These are phyloP conservation scores for Thalassiosira sp. DNA, from an alignment of 352 stramenopile species.

Conservation along the genomic window DNA sequence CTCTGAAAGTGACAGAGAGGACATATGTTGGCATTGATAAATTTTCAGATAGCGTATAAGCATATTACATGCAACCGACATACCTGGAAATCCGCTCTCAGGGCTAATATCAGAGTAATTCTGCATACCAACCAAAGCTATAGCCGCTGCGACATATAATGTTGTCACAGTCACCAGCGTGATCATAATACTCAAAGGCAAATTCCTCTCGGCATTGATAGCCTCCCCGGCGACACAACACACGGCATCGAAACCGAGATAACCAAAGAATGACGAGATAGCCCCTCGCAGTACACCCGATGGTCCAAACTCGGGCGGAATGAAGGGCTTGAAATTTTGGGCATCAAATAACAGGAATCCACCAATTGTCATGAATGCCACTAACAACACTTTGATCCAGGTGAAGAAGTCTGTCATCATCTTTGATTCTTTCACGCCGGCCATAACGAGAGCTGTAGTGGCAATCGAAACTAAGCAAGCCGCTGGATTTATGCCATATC, in stretches of 20 bases:
- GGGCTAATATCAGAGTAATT: slow-evolving; percentile 78
- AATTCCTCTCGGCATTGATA: slow-evolving; percentile 82
- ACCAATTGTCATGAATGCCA: slow-evolving; percentile 90
- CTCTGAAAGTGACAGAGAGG: slow-evolving; percentile 35
- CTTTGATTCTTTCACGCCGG: slow-evolving; percentile 86
- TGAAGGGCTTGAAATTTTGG: slow-evolving; percentile 87
- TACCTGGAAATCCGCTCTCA: slow-evolving; percentile 52
- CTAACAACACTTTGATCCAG: slow-evolving; percentile 80
- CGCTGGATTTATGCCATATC: slow-evolving; percentile 65
- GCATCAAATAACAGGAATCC: slow-evolving; percentile 86
- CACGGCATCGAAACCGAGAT: slow-evolving; percentile 96
- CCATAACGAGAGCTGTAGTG: slow-evolving; percentile 83
- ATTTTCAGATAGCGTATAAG: not conserved
- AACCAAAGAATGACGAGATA: slow-evolving; percentile 94
- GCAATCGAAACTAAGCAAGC: slow-evolving; percentile 83
- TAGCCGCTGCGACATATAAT: slow-evolving; percentile 87
- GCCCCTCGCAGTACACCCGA: slow-evolving; percentile 86
- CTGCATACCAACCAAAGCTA: slow-evolving; percentile 85
- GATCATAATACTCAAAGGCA: slow-evolving; percentile 88
- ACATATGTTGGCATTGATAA: slow-evolving; percentile 3
- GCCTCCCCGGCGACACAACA: slow-evolving; percentile 89
- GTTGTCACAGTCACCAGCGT: slow-evolving; percentile 86
- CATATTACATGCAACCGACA: slow-evolving; percentile 28
- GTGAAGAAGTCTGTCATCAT: slow-evolving; percentile 89
- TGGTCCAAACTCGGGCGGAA: slow-evolving; percentile 76